Base-by-base conservation (phyloP, 306 rosid species). In the Pyrus pyrifolia region DNA sequence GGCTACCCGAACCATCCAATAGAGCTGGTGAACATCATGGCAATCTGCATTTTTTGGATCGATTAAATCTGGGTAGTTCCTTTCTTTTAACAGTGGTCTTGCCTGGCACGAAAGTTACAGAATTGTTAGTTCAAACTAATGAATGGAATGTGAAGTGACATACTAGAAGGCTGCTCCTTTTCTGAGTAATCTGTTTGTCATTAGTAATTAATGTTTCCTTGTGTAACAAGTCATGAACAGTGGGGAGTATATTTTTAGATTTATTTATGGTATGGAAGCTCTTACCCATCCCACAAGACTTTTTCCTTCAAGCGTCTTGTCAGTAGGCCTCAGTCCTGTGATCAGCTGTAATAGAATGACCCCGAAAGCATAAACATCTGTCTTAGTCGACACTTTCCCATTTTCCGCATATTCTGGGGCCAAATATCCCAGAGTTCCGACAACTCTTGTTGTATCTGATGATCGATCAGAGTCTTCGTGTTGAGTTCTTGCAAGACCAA, bases 261-360 rank as follows among this genome's bases (percentile, higher is more conserved):
- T 2, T 1, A 49, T 15, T 59, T 73, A 27, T 29, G 71, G 69
- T 29, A 71, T 83, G 61, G 55, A 74, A 78, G 79, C 35, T 58
- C 80, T 82, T 87, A 91, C 98, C 98, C 98, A 93, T 77, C 91
- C 97, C 70, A 93, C 97, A 27, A 93, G 97, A 78, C 97, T 91
- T 82, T 82, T 84, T 31, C 94, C 97, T 82, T 76, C 89, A 27
- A 87, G 90, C 77, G 88, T 90, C 87, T 81, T 89, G 72, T 93
- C 97, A 13, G 84, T 87, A 11, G 90, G 84, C 63, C 84, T 90
- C 83, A 83, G 82, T 82, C 97, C 97, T 53, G 96, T 88, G 70
- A 93, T 91, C 30, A 93, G 93, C 81, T 93, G 94, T 33, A 93
- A 76, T 65, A 93, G 81, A 80, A 90, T 87, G 76, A 91, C 90